Conservation (phyloP, 176 grass and related monocot genomes). For the Hsuehochloa calcarea region DNA sequence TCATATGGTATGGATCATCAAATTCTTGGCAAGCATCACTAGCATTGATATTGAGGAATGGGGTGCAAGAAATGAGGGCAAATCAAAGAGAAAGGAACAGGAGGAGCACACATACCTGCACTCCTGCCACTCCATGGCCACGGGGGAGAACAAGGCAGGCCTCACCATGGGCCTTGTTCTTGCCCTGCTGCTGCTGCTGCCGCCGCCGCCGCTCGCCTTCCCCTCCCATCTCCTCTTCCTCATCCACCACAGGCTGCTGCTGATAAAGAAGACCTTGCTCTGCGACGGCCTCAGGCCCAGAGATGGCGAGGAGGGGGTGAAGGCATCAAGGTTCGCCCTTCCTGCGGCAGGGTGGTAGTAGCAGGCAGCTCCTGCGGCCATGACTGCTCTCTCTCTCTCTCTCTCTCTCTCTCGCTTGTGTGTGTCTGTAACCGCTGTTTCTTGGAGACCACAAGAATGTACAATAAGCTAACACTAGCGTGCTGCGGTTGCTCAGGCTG, state of each 20-base stretch:
- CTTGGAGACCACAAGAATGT: constrained; percentile 31
- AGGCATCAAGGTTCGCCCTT: neutral
- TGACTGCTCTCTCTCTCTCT: constrained; percentile 2
- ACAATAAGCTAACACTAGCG: neutral
- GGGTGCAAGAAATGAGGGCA: neutral
- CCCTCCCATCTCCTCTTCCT: constrained; percentile 38
- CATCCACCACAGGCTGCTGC: constrained; percentile 45
- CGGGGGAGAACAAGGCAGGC: constrained; percentile 38
- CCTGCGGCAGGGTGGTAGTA: constrained; percentile 30
- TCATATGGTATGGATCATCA: neutral
- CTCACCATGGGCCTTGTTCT: neutral
- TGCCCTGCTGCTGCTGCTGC: constrained; percentile 3
- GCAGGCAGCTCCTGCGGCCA: constrained; percentile 37
- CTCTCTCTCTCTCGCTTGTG: neutral
- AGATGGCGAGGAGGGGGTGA: constrained; percentile 6
- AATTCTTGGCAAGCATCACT: neutral
- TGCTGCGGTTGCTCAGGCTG: neutral
- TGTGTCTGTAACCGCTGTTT: neutral
- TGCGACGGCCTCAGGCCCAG: constrained; percentile 23
- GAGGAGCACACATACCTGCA: constrained; percentile 26
- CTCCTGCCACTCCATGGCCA: constrained; percentile 56
- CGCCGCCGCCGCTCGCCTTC: constrained; percentile 13
- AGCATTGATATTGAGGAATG: neutral
- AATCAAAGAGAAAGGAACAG: neutral
- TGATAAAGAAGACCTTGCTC: constrained; percentile 22